Percentiles rank a stretch among this genome's conserved stretches.
Evolutionary conservation across 495 filamentous ascomycete genomes (phyloP).

Genomic region (Astrocystis sublimbata): DNA sequence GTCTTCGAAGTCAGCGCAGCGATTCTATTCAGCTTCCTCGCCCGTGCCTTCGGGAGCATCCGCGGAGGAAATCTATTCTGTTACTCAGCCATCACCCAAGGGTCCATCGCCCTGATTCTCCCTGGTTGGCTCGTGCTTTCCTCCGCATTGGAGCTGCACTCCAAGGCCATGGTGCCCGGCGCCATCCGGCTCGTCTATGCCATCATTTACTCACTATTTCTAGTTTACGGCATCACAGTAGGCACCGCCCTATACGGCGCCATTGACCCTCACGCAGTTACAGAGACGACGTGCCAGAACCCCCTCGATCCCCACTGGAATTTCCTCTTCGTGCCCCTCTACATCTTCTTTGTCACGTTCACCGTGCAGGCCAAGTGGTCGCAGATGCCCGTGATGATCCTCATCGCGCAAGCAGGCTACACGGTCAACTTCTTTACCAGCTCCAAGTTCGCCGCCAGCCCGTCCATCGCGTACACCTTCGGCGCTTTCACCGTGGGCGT

Average conservation of each 20-base stretch:
- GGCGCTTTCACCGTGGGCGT: constrained; percentile 82
- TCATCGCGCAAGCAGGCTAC: constrained; percentile 77
- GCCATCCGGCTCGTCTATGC: constrained; percentile 92
- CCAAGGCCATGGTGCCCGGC: constrained; percentile 77
- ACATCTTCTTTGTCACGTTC: constrained; percentile 73
- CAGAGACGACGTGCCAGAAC: constrained; percentile 65
- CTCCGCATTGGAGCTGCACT: constrained; percentile 81
- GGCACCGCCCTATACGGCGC: constrained; percentile 84
- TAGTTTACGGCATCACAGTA: constrained; percentile 91
- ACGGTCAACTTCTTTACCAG: constrained; percentile 76
- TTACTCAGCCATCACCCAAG: constrained; percentile 86
- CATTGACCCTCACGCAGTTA: constrained; percentile 69
- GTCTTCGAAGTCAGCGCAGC: constrained; percentile 86
- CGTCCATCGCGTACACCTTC: constrained; percentile 78
- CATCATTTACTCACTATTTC: constrained; percentile 87
- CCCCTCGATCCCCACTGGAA: constrained; percentile 61
- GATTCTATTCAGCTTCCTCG: constrained; percentile 78
- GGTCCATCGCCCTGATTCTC: constrained; percentile 83
- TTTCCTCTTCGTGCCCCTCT: constrained; percentile 70
- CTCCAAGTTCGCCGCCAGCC: constrained; percentile 66
- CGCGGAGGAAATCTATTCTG: constrained; percentile 70
- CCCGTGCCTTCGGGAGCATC: constrained; percentile 82
- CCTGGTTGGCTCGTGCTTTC: constrained; percentile 70
- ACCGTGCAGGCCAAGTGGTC: constrained; percentile 87
- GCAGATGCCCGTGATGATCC: constrained; percentile 77